A percentile compares a stretch with the other conserved stretches of the same genome.
Conservation (phyloP, 2,329 filamentous ascomycete genomes). For the Curvularia sp. region DNA sequence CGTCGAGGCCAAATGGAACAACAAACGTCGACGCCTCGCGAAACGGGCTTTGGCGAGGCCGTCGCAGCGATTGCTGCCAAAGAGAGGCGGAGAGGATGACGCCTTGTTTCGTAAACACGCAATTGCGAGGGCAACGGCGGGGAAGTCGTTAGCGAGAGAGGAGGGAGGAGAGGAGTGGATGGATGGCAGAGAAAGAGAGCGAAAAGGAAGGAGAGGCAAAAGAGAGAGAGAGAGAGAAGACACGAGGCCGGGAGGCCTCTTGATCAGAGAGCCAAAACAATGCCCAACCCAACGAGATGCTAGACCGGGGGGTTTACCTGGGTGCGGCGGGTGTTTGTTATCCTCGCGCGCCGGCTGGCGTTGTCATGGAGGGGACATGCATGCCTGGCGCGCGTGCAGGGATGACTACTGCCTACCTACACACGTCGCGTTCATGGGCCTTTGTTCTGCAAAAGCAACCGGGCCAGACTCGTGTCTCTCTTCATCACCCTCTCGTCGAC, state of each 20-base stretch:
- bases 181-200: not conserved
- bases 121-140: conserved; percentile 30
- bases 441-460: not conserved
- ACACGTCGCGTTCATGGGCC: not conserved
- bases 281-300: not conserved
- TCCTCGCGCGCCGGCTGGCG: conserved; percentile 17
- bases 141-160: not conserved
- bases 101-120: conserved; percentile 28
- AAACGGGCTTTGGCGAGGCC: conserved; percentile 1
- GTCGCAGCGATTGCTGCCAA: not conserved
- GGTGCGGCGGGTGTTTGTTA: conserved; percentile 13
- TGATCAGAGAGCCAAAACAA: not conserved
- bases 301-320: not conserved
- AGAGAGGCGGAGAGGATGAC: not conserved
- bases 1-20: conserved; percentile 5
- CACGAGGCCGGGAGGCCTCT: not conserved
- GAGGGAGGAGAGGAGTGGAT: not conserved
- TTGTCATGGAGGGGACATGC: conserved; percentile 29
- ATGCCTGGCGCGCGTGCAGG: conserved; percentile 32
- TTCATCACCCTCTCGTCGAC: not conserved
- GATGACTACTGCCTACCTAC: not conserved
- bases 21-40: conserved; percentile 1
- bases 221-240: not conserved
- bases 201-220: not conserved
- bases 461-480: not conserved